These are phyloP conservation scores for Aegilops longissima DNA, from an alignment of 176 grass and related monocot genomes.

Conservation along the genomic window DNA sequence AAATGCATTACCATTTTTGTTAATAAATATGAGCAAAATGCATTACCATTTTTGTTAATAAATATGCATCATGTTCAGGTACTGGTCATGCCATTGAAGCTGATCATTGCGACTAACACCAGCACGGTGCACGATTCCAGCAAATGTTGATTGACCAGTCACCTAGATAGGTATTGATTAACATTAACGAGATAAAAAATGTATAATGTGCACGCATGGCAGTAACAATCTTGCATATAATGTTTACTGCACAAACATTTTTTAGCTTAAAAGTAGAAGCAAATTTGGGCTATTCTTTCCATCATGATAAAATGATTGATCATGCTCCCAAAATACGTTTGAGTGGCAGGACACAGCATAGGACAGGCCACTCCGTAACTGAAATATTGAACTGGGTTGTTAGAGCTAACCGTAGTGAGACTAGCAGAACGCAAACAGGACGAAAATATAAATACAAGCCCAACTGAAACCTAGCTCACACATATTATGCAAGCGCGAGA, in stretches of 20 bases:
- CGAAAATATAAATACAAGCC: slow-evolving; percentile 17
- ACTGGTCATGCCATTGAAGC: slow-evolving; percentile 3
- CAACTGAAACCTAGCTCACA: not conserved
- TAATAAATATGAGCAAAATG: not conserved
- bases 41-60: slow-evolving; percentile 13
- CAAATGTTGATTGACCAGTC: slow-evolving; percentile 18
- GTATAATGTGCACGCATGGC: not conserved
- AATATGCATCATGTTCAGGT: slow-evolving; percentile 2
- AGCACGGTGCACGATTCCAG: slow-evolving; percentile 12
- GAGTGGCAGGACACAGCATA: slow-evolving; percentile 12
- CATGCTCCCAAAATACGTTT: not conserved
- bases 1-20: too few species aligned
- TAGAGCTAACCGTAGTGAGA: not conserved
- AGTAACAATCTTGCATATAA: not conserved
- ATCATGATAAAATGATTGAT: not conserved
- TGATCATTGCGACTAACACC: not conserved
- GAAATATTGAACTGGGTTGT: not conserved
- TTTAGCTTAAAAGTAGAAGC: not conserved
- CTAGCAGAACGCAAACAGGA: slow-evolving; percentile 19
- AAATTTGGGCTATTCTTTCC: slow-evolving; percentile 9
- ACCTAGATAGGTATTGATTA: not conserved
- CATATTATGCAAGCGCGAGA: too few species aligned
- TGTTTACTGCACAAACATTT: slow-evolving; percentile 14
- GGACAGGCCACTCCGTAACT: slow-evolving; percentile 12
- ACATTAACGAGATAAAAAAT: slow-evolving; percentile 17